Base-by-base conservation (phyloP, 2,329 filamentous ascomycete genomes). In the Trichoderma simmonsii region DNA sequence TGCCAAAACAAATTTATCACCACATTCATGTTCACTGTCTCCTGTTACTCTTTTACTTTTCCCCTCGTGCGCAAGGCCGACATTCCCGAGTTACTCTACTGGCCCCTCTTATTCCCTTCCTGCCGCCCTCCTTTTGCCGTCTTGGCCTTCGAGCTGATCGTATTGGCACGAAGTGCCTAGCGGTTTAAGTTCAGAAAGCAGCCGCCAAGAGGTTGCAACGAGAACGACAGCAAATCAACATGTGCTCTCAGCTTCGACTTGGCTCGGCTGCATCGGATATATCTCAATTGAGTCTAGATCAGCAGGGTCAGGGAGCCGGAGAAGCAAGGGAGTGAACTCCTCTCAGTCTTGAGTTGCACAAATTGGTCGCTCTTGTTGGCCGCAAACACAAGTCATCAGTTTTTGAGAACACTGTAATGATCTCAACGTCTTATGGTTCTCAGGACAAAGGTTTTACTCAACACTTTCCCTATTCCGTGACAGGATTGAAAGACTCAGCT, bases 221-320 rank as follows among this genome's bases (percentile, higher is more conserved):
- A 51, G 21, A 28, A 21, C n/a, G 39, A 36, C 48, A 66, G 30
- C 63, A 66, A 56, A 56, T 54, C 30, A 70, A 54, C n/a, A 28
- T 70, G 66, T 14, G 9, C 36, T 60, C 34, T 62, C 66, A 62
- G 66, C 57, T 70, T 54, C 14, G 57, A 62, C 39, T 70, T 34
- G 28, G 66, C 66, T 61, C 57, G 56, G 66, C 56, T 54, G 66
- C 39, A 39, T 70, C 66, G 36, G 57, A 70, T 54, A 62, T 36
- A 48, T 62, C 57, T 70, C 30, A 34, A 51, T 62, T 18, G 24
- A 28, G 66, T n/a, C 57, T 62, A 62, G 56, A 21, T 54, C 57
- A 24, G 39, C 39, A 51, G 51, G 21, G 18, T 28, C 34, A 6
- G 2, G 39, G 39, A 54, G 26, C 60, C 26, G 21, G 39, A 36